Evolutionary conservation across 192 early-diverging fungal genomes (phyloP).

Genomic region (Rhizoclosmatium globosum): DNA sequence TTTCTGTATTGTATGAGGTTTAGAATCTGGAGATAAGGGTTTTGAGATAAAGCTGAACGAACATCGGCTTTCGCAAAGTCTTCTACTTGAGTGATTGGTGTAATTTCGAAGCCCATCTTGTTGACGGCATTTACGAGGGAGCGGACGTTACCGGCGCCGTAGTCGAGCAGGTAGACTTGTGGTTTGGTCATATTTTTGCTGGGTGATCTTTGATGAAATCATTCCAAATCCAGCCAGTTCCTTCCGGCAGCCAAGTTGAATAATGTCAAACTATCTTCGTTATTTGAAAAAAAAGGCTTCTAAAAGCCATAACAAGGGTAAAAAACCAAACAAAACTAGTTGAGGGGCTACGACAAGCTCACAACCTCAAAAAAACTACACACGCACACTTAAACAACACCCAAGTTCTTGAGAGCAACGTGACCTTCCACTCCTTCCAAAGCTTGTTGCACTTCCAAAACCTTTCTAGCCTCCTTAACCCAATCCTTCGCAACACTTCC

Average conservation of each 20-base stretch:
- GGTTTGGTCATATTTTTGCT: constrained; percentile 1
- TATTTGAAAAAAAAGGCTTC: too few species aligned
- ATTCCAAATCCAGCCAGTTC: too few species aligned
- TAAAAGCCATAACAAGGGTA: too few species aligned
- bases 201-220: too few species aligned
- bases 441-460: constrained; percentile 90
- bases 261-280: too few species aligned
- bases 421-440: constrained; percentile 55
- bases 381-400: neutral
- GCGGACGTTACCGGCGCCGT: constrained; percentile 99
- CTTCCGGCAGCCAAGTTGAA: too few species aligned
- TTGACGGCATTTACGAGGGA: constrained; percentile 94
- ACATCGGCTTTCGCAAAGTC: constrained; percentile 94
- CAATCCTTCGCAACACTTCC: constrained; percentile 87
- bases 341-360: too few species aligned
- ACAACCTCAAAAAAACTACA: neutral
- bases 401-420: constrained; percentile 31
- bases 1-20: constrained; percentile 65
- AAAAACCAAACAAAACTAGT: too few species aligned
- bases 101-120: constrained; percentile 86
- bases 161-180: constrained; percentile 81
- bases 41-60: constrained; percentile 24
- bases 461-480: constrained; percentile 78
- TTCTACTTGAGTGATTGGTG: constrained; percentile 71
- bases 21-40: neutral